These are phyloP conservation scores for Corylus heterophylla DNA, from an alignment of 306 rosid genomes.

Conservation along the genomic window DNA sequence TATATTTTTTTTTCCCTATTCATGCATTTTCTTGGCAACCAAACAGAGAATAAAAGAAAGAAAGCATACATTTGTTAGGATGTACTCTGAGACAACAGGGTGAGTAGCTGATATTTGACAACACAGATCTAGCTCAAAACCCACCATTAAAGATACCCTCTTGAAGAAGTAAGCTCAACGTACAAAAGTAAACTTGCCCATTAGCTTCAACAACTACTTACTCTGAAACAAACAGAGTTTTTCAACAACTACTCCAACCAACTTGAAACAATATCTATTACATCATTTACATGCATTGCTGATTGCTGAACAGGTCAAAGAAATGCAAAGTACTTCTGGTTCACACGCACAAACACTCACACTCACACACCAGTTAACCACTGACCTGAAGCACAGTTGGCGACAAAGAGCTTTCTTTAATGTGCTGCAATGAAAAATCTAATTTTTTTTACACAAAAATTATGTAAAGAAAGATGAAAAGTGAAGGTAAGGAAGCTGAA, in stretches of 20 bases:
- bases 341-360: neutral
- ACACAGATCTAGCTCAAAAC: conserved; percentile 35
- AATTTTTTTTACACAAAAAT: neutral
- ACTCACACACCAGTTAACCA: neutral
- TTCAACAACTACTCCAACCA: conserved; percentile 58
- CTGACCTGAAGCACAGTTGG: conserved; percentile 29
- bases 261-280: conserved; percentile 30
- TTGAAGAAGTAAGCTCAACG: conserved; percentile 38
- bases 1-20: conserved; percentile 5
- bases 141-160: conserved; percentile 23
- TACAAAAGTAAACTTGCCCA: conserved; percentile 31
- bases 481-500: conserved; percentile 10
- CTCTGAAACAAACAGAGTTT: conserved; percentile 12
- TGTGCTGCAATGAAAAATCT: conserved; percentile 28
- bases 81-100: neutral
- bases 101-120: conserved; percentile 13
- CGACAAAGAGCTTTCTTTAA: conserved; percentile 7
- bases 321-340: conserved; percentile 21
- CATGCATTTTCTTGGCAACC: conserved; percentile 34
- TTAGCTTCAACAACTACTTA: conserved; percentile 46
- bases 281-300: conserved; percentile 14
- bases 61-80: conserved; percentile 24
- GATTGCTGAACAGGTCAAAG: conserved; percentile 24
- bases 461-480: neutral
- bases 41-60: conserved; percentile 22